Evolutionary conservation across 176 grass and related monocot genomes (phyloP), one percentile per base, ranked within the genome.

Genomic region (Oryza officinalis): DNA sequence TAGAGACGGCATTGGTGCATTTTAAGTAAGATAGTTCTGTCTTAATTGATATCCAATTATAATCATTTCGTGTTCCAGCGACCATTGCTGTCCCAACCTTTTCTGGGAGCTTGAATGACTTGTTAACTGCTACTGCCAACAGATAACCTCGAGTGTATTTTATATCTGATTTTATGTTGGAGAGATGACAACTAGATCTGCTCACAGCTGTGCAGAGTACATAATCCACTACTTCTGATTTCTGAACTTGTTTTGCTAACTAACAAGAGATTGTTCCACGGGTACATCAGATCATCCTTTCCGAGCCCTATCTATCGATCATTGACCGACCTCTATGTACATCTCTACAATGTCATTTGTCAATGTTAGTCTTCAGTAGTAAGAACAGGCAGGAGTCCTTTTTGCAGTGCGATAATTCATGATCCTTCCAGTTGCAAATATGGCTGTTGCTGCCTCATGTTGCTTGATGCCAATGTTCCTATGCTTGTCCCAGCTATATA

Each of bases 401-500:
- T 64, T 71, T 77, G 77, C 66, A 28, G 10, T 32, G 43, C 43
- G 40, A 78, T 65, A 8, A 44, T 63, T 74, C 71, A 60, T 14
- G 22, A 73, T 73, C 10, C 59, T 78, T 86, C 78, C 17, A 61
- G 45, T 82, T 89, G 65, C 72, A 86, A 77, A 72, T 38, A 67
- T 3, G 72, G 52, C 22, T 72, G 78, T 25, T 31, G 78, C 44
- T 31, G 72, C 65, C n/a, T 27, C 45, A 86, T 52, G 47, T 20
- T 77, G 13, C 49, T 75, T 65, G 87, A 89, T 87, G 93, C 87
- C 49, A 90, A 30, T 28, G 71, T 84, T 44, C 87, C 91, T 61
- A 98, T 87, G 59, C 83, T 94, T 89, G 96, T 95, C 77, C 96
- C 96, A 69, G 93, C 91, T 77, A 95, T 93, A 18, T 95, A 92